Evolutionary conservation across 257 asterid species (phyloP), one percentile per base, ranked within the genome.

Genomic region (Solanum piurae): DNA sequence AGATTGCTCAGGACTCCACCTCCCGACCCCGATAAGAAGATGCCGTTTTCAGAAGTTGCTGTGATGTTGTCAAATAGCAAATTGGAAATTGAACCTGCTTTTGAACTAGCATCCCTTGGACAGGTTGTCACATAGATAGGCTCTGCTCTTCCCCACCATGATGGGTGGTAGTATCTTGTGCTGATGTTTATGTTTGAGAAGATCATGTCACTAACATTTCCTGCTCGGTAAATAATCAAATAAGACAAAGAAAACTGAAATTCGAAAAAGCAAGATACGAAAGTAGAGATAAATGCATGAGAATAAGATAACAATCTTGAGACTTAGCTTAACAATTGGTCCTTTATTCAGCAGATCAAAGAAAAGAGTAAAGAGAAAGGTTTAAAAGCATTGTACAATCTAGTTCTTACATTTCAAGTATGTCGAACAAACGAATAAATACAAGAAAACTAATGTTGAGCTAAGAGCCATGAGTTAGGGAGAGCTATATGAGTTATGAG

Each of bases 71-170:
- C 92, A 90, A 95, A 95, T 72, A 55, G 92, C 46, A 97, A 60
- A 74, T 94, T 93, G 46, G 98, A 95, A 87, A 95, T 95, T 55
- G 95, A 92, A 44, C 98, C 98, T 20, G 93, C 88, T 88, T 73
- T 95, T 5, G 98, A 92, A 31, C 89, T 89, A 69, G 62, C 86
- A 88, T 93, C 95, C 88, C 98, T 90, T 38, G 98, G 95, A 83
- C 98, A 97, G 46, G 94, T 91, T 42, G 98, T 97, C 52, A 97
- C 89, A 52, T 95, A 97, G 16, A 97, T 95, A 1, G 98, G 98
- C 74, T 97, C 99, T 4, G 98, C 98, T 90, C 99, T 94, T 4
- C 99, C 99, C 98, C 99, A 97, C 98, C 99, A 97, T 16, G 92
- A 95, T 6, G 95, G 93, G 87, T 97, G 96, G 83, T 95, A 97